Percentiles rank a stretch among this genome's conserved stretches.
Evolutionary conservation across 108 stramenopile genomes (phyloP).

Genomic region (Chaetoceros tenuissimus): DNA sequence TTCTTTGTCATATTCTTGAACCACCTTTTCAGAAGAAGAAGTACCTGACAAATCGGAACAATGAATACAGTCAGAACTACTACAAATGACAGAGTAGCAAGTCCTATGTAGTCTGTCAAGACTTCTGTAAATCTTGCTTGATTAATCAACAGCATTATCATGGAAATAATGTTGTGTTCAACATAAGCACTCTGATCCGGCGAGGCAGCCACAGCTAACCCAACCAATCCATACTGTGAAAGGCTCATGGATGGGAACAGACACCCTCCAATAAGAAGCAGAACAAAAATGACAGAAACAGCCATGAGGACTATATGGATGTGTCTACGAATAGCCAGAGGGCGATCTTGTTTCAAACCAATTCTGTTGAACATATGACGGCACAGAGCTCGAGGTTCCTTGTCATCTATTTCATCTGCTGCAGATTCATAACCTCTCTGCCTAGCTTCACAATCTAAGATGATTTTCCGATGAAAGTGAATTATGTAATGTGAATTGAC

Average conservation of each 20-base stretch:
- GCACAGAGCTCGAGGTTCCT: too few species aligned
- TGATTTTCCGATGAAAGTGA: slow-evolving; percentile 6
- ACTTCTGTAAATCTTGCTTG: slow-evolving; percentile 52
- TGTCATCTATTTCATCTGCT: neutral
- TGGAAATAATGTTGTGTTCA: slow-evolving; percentile 34
- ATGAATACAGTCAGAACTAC: slow-evolving; percentile 57
- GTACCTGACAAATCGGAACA: slow-evolving; percentile 52
- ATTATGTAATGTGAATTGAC: slow-evolving; percentile 11
- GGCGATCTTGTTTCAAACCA: too few species aligned
- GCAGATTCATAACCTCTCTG: neutral
- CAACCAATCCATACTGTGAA: slow-evolving; percentile 58
- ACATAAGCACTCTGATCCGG: slow-evolving; percentile 53
- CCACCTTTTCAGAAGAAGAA: slow-evolving; percentile 41
- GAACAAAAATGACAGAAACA: slow-evolving; percentile 1
- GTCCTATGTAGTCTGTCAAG: slow-evolving; percentile 39
- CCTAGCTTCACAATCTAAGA: slow-evolving; percentile 12
- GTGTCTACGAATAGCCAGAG: too few species aligned
- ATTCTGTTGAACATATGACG: too few species aligned
- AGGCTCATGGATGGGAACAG: slow-evolving; percentile 48
- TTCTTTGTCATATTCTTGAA: slow-evolving; percentile 25
- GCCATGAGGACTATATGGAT: too few species aligned
- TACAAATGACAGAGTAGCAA: slow-evolving; percentile 48
- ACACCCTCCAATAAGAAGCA: slow-evolving; percentile 47
- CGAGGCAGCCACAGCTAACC: slow-evolving; percentile 65
- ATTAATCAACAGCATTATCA: slow-evolving; percentile 57